Evolutionary conservation across 2,329 filamentous ascomycete genomes (phyloP).

Genomic region (Alternaria sp.): DNA sequence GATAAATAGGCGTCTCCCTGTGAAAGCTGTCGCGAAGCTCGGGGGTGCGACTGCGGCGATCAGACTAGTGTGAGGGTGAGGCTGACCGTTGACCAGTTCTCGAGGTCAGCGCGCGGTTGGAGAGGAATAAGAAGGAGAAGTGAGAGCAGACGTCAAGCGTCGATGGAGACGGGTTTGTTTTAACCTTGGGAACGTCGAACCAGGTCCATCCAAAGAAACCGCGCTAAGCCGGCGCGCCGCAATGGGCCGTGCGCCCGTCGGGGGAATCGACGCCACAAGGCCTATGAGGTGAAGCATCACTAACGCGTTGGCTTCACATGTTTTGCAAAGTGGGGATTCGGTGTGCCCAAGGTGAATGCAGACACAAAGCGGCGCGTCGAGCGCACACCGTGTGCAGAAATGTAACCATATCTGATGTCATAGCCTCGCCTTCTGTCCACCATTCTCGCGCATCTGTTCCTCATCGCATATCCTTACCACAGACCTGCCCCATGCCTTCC

Average conservation of each 20-base stretch:
- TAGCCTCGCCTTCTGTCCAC: neutral
- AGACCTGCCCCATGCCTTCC: slow-evolving; percentile 66
- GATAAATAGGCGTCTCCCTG: slow-evolving; percentile 16
- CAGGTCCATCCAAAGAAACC: slow-evolving; percentile 31
- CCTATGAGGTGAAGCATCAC: neutral
- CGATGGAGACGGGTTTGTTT: slow-evolving; percentile 32
- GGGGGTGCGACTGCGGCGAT: slow-evolving; percentile 6
- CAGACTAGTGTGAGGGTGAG: slow-evolving; percentile 1
- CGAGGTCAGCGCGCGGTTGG: neutral
- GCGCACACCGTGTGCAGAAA: neutral
- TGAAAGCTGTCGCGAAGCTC: slow-evolving; percentile 20
- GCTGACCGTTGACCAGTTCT: neutral
- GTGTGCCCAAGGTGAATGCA: no score
- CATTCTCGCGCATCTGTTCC: slow-evolving; percentile 17
- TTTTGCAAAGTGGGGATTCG: neutral
- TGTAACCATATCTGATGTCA: neutral
- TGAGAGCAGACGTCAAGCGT: slow-evolving; percentile 18
- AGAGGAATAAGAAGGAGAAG: slow-evolving; percentile 5
- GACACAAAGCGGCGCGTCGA: neutral
- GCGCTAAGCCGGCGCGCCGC: slow-evolving; percentile 27
- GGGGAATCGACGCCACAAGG: slow-evolving; percentile 1
- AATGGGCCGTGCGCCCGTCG: slow-evolving; percentile 21
- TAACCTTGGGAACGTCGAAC: slow-evolving; percentile 21
- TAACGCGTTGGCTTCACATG: neutral
- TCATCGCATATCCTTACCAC: slow-evolving; percentile 57